A percentile compares a stretch with the other conserved stretches of the same genome.
These are phyloP conservation scores for Taphrina wiesneri DNA, from an alignment of 1,139 yeast species.

Conservation along the genomic window DNA sequence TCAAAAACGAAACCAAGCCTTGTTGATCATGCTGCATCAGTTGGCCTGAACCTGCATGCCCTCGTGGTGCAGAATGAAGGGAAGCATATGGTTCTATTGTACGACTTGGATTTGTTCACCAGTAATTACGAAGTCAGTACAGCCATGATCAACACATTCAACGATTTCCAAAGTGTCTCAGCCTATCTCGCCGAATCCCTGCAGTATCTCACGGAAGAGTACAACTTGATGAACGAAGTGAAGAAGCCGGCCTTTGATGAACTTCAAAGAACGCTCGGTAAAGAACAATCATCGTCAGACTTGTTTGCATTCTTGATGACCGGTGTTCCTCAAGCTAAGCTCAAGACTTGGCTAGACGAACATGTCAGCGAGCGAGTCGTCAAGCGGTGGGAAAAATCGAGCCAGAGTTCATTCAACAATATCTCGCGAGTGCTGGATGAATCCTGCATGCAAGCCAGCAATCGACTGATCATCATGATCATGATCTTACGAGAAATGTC, in stretches of 20 bases:
- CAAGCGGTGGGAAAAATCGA: slow-evolving; percentile 57
- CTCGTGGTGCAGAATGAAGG: neutral
- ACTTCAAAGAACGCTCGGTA: slow-evolving; percentile 3
- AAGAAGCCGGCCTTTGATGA: slow-evolving; percentile 6
- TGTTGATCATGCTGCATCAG: neutral
- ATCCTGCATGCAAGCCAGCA: slow-evolving; percentile 58
- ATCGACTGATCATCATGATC: slow-evolving; percentile 55
- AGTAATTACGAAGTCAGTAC: neutral
- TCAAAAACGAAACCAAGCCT: neutral
- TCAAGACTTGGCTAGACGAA: slow-evolving; percentile 54
- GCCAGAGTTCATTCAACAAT: slow-evolving; percentile 54
- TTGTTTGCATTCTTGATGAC: slow-evolving; percentile 38
- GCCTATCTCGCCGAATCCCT: slow-evolving; percentile 37
- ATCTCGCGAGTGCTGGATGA: slow-evolving; percentile 52
- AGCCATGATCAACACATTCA: slow-evolving; percentile 12
- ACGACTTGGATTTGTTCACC: slow-evolving; percentile 3
- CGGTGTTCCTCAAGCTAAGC: slow-evolving; percentile 43
- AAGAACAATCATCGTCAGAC: slow-evolving; percentile 10
- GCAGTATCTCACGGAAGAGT: slow-evolving; percentile 34
- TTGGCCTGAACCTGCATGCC: slow-evolving; percentile 1
- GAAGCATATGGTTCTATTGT: neutral
- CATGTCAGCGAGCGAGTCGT: slow-evolving; percentile 57
- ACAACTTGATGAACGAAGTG: slow-evolving; percentile 31
- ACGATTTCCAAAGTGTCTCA: slow-evolving; percentile 24
- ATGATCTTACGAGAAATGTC: slow-evolving; percentile 51